A percentile compares a stretch with the other conserved stretches of the same genome.
phyloP scores from a whole-genome alignment of 169 alveolate species.

The Plasmodium sp. region DNA sequence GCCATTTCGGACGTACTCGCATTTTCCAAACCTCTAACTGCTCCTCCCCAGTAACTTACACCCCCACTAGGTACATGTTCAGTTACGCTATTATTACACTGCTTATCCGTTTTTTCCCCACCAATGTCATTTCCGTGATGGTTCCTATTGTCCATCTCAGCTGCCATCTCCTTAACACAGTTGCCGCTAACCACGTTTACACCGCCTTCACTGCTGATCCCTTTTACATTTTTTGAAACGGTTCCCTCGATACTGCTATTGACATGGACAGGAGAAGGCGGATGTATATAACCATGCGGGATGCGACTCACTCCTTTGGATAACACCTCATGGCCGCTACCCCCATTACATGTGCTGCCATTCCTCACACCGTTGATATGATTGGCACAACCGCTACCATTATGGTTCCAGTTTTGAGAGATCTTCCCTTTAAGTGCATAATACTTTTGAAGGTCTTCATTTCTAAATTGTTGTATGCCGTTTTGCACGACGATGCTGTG shows the following conservation, averaged over 20 bases:
- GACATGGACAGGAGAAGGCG: background rate
- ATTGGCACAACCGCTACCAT: background rate
- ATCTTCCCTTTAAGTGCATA: background rate
- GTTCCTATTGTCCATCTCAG: background rate
- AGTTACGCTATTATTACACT: background rate
- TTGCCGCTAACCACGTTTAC: conserved; percentile 3
- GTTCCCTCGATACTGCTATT: background rate
- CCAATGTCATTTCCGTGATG: background rate
- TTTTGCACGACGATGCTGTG: background rate
- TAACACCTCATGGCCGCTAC: background rate
- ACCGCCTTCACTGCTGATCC: background rate
- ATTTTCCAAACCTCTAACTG: background rate
- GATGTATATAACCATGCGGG: background rate
- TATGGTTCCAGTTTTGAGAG: background rate
- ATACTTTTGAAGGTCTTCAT: background rate
- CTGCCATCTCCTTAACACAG: background rate
- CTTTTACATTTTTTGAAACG: conserved; percentile 2
- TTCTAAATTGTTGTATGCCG: background rate
- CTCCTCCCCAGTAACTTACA: background rate
- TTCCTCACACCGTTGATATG: background rate
- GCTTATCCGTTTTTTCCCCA: background rate
- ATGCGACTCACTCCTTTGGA: background rate
- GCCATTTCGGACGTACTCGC: background rate
- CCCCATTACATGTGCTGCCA: background rate
- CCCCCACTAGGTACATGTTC: background rate